Evolutionary conservation across 495 filamentous ascomycete genomes (phyloP).

Genomic region (Podospora appendiculata): DNA sequence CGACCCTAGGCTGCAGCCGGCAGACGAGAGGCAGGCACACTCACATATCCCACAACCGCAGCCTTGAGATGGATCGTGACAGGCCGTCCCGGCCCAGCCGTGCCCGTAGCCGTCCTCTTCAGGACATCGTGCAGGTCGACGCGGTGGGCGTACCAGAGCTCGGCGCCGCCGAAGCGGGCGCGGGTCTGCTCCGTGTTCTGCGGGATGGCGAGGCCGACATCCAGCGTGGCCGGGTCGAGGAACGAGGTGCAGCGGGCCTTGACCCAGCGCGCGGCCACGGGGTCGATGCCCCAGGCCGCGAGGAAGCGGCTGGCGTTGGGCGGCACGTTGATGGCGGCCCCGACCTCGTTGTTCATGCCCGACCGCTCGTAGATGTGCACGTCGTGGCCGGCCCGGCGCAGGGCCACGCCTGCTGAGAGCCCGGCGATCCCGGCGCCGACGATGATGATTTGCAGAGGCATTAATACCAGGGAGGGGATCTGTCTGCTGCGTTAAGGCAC

Average conservation of each 20-base stretch:
- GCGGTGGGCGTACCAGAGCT: conserved; percentile 3
- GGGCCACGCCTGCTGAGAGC: conserved; percentile 41
- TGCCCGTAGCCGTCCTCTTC: conserved; percentile 22
- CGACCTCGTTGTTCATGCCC: conserved; percentile 41
- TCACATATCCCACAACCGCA: conserved; percentile 14
- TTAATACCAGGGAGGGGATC: too few relatives aligned
- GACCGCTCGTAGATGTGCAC: conserved; percentile 48
- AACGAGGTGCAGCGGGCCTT: conserved; percentile 18
- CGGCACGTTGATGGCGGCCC: conserved; percentile 45
- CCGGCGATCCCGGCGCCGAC: conserved; percentile 49
- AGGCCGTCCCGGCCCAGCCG: conserved; percentile 17
- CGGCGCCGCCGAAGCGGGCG: background rate
- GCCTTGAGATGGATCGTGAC: conserved; percentile 21
- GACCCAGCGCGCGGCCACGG: conserved; percentile 22
- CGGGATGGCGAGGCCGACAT: conserved; percentile 24
- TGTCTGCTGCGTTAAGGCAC: too few relatives aligned
- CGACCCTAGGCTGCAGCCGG: background rate
- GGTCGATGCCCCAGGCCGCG: conserved; percentile 35
- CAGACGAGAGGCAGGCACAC: background rate
- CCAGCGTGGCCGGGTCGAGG: conserved; percentile 22
- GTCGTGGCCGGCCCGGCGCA: conserved; percentile 39
- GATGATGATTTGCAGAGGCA: conserved; percentile 37
- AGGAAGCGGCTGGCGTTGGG: conserved; percentile 44
- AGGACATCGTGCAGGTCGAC: conserved; percentile 34
- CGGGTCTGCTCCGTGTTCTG: conserved; percentile 1